Percentiles rank a stretch among this genome's conserved stretches.
phyloP scores from a whole-genome alignment of 2,329 filamentous ascomycete genomes.

The Helminthosporium solani region DNA sequence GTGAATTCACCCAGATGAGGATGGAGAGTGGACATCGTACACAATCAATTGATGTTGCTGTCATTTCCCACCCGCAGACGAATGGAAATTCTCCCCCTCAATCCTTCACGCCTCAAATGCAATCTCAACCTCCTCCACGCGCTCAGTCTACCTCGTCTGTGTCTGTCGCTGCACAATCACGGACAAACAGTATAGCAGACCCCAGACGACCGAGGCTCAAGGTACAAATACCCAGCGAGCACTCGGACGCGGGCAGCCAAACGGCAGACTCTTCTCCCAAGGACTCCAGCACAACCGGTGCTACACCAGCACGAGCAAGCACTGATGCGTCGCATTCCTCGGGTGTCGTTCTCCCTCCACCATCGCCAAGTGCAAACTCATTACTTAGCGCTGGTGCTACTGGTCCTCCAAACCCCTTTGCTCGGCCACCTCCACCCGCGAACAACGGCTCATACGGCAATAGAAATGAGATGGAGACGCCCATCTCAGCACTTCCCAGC shows the following conservation, averaged over 20 bases:
- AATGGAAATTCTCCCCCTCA: conserved; percentile 57
- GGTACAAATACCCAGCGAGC: conserved; percentile 92
- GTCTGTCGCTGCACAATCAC: conserved; percentile 68
- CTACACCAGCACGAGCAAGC: conserved; percentile 57
- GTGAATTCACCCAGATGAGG: conserved; percentile 45
- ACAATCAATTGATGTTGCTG: conserved; percentile 65
- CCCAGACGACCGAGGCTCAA: conserved; percentile 77
- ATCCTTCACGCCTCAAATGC: conserved; percentile 40
- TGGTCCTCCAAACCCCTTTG: conserved; percentile 94
- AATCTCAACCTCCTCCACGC: conserved; percentile 48
- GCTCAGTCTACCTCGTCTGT: conserved; percentile 61
- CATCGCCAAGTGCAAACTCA: conserved; percentile 83
- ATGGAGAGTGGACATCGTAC: conserved; percentile 53
- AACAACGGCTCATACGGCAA: conserved; percentile 49
- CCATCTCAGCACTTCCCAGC: conserved; percentile 90
- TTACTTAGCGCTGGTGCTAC: conserved; percentile 87
- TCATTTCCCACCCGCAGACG: conserved; percentile 48
- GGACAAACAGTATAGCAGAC: conserved; percentile 66
- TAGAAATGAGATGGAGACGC: conserved; percentile 62
- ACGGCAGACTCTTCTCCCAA: conserved; percentile 69
- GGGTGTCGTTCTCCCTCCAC: conserved; percentile 82
- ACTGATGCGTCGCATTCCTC: conserved; percentile 61
- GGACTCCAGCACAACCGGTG: conserved; percentile 60
- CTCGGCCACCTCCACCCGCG: conserved; percentile 75
- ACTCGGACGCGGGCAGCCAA: conserved; percentile 74